Percentiles rank a stretch among this genome's conserved stretches.
These are phyloP conservation scores for Eucalyptus sp. DNA, from an alignment of 345 rosid species.

Conservation along the genomic window DNA sequence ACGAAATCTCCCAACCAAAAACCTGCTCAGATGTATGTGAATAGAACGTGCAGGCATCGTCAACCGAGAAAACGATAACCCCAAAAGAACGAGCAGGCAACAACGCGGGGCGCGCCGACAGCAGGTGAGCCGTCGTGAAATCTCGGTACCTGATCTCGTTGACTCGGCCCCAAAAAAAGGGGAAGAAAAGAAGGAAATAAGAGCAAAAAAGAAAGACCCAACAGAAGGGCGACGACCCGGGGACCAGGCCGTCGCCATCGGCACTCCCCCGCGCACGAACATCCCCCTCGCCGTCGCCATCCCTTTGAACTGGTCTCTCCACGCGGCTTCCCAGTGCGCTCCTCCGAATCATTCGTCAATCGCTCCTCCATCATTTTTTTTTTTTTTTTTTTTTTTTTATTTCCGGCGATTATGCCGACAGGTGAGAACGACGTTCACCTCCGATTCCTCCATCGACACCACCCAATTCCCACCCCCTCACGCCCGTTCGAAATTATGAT, in stretches of 20 bases:
- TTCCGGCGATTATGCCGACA: not conserved
- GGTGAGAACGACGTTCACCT: not conserved
- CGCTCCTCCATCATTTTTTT: not conserved
- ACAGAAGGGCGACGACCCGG: not conserved
- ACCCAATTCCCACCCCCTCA: not conserved
- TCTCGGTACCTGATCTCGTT: not conserved
- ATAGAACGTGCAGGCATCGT: not conserved
- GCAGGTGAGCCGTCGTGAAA: not conserved
- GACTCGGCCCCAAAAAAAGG: not conserved
- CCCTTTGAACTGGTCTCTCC: not conserved
- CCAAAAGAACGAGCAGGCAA: not conserved
- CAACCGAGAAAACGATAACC: not conserved
- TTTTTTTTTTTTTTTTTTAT: no score
- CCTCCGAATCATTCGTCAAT: not conserved
- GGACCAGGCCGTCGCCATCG: not conserved
- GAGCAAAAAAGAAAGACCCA: not conserved
- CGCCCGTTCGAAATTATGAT: not conserved
- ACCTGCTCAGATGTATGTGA: not conserved
- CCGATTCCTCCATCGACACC: not conserved
- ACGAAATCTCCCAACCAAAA: not conserved
- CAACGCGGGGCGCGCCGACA: not conserved
- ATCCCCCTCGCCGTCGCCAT: not conserved
- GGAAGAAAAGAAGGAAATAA: no score
- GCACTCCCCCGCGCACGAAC: not conserved
- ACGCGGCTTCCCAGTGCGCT: not conserved